Conservation (phyloP, 495 filamentous ascomycete genomes). For the Penicillium desertorum region DNA sequence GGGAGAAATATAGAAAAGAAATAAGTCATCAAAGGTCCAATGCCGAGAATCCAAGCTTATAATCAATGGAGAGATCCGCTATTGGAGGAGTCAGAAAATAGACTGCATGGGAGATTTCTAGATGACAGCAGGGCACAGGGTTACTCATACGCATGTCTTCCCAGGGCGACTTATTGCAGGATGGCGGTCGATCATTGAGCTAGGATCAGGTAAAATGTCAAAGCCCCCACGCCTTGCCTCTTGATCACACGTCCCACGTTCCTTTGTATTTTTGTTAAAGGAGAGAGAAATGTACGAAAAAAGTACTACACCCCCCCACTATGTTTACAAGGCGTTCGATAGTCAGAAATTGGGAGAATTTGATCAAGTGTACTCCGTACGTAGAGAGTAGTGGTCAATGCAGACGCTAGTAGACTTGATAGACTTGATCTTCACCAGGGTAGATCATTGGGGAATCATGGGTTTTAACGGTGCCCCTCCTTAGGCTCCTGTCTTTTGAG, state of each 20-base stretch:
- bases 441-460: constrained; percentile 34
- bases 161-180: constrained; percentile 46
- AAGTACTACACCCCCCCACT: not conserved
- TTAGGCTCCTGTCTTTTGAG: constrained; percentile 9
- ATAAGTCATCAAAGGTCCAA: constrained; percentile 25
- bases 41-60: constrained; percentile 39
- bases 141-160: constrained; percentile 45
- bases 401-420: constrained; percentile 42
- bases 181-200: constrained; percentile 48
- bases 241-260: constrained; percentile 25
- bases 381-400: constrained; percentile 39
- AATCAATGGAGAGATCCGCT: constrained; percentile 38
- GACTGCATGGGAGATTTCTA: constrained; percentile 41
- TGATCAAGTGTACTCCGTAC: too few relatives aligned
- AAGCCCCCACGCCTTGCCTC: constrained; percentile 27
- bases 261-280: constrained; percentile 19
- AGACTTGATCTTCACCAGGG: constrained; percentile 45
- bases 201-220: constrained; percentile 33
- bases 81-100: constrained; percentile 51
- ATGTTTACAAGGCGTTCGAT: constrained; percentile 6
- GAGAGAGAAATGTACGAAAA: constrained; percentile 21
- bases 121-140: constrained; percentile 48
- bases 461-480: constrained; percentile 2
- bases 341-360: not conserved
- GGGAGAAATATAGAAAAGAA: constrained; percentile 7